Evolutionary conservation across 2,329 filamentous ascomycete genomes (phyloP).

Genomic region (Elsinoe arachidis): DNA sequence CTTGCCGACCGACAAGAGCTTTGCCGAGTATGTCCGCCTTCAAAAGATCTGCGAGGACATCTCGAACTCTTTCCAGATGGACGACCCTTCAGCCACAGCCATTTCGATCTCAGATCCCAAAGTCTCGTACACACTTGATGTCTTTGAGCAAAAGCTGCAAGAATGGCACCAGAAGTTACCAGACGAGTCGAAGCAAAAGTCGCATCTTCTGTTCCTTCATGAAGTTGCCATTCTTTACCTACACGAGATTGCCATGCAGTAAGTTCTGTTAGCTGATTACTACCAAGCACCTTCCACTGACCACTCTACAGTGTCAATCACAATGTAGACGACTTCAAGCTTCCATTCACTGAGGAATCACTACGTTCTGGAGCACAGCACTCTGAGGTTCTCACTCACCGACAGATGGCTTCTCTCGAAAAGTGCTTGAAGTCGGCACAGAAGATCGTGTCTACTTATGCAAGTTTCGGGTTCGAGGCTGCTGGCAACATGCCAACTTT

Average conservation of each 20-base stretch:
- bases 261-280: conserved; percentile 23
- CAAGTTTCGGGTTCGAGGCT: conserved; percentile 39
- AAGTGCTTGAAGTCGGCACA: conserved; percentile 39
- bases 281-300: neutral
- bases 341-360: conserved; percentile 35
- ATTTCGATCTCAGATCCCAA: conserved; percentile 48
- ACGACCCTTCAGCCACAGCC: conserved; percentile 40
- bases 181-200: conserved; percentile 25
- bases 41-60: conserved; percentile 52
- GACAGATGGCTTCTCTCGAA: conserved; percentile 39
- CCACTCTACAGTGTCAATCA: conserved; percentile 17
- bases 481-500: conserved; percentile 39
- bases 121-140: conserved; percentile 46
- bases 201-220: conserved; percentile 36
- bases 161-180: conserved; percentile 39
- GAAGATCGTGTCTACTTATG: conserved; percentile 41
- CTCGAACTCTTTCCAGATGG: conserved; percentile 48
- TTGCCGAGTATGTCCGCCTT: conserved; percentile 51
- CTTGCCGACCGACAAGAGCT: conserved; percentile 46
- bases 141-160: conserved; percentile 46
- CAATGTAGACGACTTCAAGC: conserved; percentile 36
- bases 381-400: conserved; percentile 35
- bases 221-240: conserved; percentile 42
- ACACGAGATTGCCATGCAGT: conserved; percentile 44
- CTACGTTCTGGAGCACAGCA: conserved; percentile 33